A percentile compares a stretch with the other conserved stretches of the same genome.
Evolutionary conservation across 1,284 basidiomycete species (phyloP).

Genomic region (Microbotryum silenes-acaulis): DNA sequence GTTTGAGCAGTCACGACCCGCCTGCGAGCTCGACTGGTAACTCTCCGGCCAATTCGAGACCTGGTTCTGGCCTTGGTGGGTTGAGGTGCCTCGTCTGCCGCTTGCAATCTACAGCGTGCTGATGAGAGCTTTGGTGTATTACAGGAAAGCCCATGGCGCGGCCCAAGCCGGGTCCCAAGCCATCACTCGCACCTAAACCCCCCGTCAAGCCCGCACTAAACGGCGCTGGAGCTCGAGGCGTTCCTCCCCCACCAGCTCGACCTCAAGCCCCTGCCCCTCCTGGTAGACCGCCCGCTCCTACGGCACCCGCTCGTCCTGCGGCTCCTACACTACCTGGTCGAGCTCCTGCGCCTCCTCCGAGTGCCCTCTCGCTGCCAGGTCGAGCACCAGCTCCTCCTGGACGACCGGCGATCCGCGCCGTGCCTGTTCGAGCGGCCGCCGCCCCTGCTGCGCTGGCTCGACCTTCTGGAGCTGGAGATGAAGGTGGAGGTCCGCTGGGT

Average conservation of each 20-base stretch:
- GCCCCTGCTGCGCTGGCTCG: conserved; percentile 22
- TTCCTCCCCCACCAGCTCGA: conserved; percentile 1
- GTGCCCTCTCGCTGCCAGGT: conserved; percentile 1
- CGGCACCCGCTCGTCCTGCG: background rate
- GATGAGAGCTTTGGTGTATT: background rate
- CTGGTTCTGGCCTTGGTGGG: conserved; percentile 20
- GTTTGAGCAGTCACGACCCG: background rate
- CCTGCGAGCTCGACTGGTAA: conserved; percentile 10
- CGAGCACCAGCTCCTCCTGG: conserved; percentile 10
- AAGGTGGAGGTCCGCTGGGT: background rate
- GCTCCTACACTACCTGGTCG: conserved; percentile 14
- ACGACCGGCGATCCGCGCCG: conserved; percentile 19
- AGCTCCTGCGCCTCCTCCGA: conserved; percentile 19
- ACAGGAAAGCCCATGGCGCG: conserved; percentile 32
- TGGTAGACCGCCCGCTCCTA: conserved; percentile 2
- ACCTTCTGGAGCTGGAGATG: background rate
- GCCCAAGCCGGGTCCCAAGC: conserved; percentile 46
- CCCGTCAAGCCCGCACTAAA: conserved; percentile 14
- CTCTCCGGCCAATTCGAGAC: conserved; percentile 15
- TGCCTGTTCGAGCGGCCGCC: background rate
- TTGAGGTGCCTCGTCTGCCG: background rate
- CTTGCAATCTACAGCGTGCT: background rate
- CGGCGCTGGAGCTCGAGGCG: too few relatives aligned
- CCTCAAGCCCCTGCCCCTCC: background rate
- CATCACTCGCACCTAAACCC: conserved; percentile 46